Conservation (phyloP, 768 basidiomycete genomes). For the Lentinula boryana region DNA sequence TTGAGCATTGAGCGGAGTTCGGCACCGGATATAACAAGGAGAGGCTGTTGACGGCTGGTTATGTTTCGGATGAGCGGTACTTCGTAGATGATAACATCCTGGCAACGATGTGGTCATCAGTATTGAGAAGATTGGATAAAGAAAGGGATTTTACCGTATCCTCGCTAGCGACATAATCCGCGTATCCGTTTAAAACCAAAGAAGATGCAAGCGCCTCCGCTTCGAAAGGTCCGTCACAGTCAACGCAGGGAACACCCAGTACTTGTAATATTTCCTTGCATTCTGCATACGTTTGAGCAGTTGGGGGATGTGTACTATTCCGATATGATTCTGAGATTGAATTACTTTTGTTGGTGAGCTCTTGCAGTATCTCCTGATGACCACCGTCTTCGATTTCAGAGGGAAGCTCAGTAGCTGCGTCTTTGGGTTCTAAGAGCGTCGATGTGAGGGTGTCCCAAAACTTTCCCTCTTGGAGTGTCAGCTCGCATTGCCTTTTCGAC, state of each 20-base stretch:
- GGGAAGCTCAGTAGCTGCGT: neutral
- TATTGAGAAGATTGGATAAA: neutral
- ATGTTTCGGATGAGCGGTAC: conserved; percentile 79
- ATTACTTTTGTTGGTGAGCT: conserved; percentile 45
- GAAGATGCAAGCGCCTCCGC: conserved; percentile 84
- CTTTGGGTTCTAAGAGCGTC: neutral
- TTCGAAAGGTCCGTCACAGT: conserved; percentile 64
- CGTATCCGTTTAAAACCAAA: conserved; percentile 66
- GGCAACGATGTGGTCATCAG: neutral
- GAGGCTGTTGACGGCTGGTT: conserved; percentile 50
- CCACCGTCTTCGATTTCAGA: neutral
- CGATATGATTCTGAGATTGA: conserved; percentile 60
- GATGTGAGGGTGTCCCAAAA: conserved; percentile 47
- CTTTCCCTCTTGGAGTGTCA: conserved; percentile 53
- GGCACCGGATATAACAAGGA: conserved; percentile 58
- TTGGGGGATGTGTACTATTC: conserved; percentile 57
- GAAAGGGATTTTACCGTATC: conserved; percentile 57
- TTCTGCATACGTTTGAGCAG: conserved; percentile 60
- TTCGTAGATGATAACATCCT: conserved; percentile 82
- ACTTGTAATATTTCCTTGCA: conserved; percentile 61
- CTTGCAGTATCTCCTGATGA: conserved; percentile 5
- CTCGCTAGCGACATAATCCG: conserved; percentile 88
- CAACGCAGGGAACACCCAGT: conserved; percentile 81
- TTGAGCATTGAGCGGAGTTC: conserved; percentile 53
- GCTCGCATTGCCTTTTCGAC: conserved; percentile 57